Percentiles rank a stretch among this genome's conserved stretches.
Conservation (phyloP, 495 filamentous ascomycete species). For the Neurospora sp. region DNA sequence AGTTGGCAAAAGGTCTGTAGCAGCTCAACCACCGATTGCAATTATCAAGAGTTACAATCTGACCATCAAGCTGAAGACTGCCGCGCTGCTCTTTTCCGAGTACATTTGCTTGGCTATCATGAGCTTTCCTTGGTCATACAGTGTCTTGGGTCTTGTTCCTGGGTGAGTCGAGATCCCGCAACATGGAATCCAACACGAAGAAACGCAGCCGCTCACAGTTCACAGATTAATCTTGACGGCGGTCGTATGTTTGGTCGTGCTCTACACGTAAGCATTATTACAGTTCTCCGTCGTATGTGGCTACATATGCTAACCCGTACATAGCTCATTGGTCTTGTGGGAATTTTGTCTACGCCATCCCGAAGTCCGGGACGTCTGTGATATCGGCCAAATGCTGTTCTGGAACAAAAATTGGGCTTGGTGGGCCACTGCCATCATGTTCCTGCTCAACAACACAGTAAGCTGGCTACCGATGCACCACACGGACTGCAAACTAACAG, state of each 20-base stretch:
- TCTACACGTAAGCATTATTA: slow-evolving; percentile 51
- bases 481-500: slow-evolving; percentile 3
- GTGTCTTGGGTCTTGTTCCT: slow-evolving; percentile 74
- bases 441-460: slow-evolving; percentile 84
- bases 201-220: slow-evolving; percentile 5
- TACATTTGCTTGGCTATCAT: slow-evolving; percentile 92
- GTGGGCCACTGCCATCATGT: slow-evolving; percentile 81
- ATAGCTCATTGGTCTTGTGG: slow-evolving; percentile 65
- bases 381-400: slow-evolving; percentile 83
- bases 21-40: background rate
- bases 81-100: slow-evolving; percentile 77
- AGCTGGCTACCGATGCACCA: slow-evolving; percentile 44
- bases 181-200: background rate
- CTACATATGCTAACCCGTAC: background rate
- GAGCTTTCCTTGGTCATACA: slow-evolving; percentile 88
- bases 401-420: slow-evolving; percentile 69
- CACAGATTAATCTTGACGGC: slow-evolving; percentile 62
- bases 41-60: background rate
- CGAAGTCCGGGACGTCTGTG: slow-evolving; percentile 80
- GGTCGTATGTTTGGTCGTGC: slow-evolving; percentile 59
- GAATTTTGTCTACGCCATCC: slow-evolving; percentile 80
- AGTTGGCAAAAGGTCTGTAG: slow-evolving; percentile 72
- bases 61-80: slow-evolving; percentile 43
- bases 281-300: background rate
- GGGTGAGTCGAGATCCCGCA: slow-evolving; percentile 32